These are phyloP conservation scores for Agroathelia rolfsii DNA, from an alignment of 1,284 basidiomycete species.

Conservation along the genomic window DNA sequence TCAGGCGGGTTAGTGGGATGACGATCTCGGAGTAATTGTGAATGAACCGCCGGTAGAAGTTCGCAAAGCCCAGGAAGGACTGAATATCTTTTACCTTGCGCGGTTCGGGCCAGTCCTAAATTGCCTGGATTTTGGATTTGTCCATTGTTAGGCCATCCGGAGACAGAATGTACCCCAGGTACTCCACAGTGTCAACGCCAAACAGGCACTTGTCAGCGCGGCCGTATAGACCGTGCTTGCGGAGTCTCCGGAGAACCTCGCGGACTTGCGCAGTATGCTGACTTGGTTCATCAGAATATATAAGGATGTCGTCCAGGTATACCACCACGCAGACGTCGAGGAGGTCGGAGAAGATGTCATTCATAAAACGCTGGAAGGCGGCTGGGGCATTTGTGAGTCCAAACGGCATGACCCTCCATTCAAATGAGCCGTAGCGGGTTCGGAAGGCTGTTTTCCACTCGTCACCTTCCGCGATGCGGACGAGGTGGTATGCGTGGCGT, in stretches of 20 bases:
- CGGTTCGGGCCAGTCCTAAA: conserved; percentile 29
- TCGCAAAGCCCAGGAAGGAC: conserved; percentile 26
- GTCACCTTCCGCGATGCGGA: conserved; percentile 19
- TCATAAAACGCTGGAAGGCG: conserved; percentile 11
- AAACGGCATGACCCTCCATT: conserved; percentile 25
- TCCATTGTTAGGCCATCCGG: conserved; percentile 25
- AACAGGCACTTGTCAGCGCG: conserved; percentile 27
- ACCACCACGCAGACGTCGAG: conserved; percentile 12
- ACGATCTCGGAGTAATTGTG: conserved; percentile 23
- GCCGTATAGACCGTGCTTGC: conserved; percentile 15
- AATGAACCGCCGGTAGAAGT: conserved; percentile 33
- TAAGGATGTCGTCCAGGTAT: conserved; percentile 17
- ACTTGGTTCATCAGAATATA: conserved; percentile 13
- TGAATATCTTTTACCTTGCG: conserved; percentile 20
- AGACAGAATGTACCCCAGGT: conserved; percentile 29
- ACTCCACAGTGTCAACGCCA: conserved; percentile 20
- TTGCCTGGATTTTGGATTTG: conserved; percentile 23
- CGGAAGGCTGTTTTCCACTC: conserved; percentile 26
- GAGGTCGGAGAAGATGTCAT: conserved; percentile 13
- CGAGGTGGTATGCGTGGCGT: conserved; percentile 18
- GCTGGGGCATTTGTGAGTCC: conserved; percentile 12
- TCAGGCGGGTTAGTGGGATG: conserved; percentile 21
- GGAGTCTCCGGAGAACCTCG: conserved; percentile 23
- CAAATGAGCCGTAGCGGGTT: conserved; percentile 21
- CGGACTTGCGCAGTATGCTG: conserved; percentile 19